Conservation (phyloP, 345 rosid species). For the Leavenworthia alabamica region DNA sequence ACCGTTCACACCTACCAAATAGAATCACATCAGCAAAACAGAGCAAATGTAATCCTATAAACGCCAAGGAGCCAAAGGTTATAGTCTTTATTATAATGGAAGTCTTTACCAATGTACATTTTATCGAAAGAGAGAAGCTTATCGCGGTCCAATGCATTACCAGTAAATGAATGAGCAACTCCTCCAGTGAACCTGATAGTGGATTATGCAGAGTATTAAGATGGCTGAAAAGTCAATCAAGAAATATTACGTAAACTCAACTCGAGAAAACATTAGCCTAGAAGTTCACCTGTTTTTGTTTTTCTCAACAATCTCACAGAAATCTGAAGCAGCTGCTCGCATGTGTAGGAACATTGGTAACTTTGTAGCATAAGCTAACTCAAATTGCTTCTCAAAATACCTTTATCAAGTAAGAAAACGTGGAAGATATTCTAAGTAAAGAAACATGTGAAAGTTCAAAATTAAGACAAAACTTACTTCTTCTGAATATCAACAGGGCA, state of each 20-base stretch:
- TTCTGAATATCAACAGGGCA: constrained; percentile 73
- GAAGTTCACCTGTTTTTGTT: constrained; percentile 56
- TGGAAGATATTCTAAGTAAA: background rate
- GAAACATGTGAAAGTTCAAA: background rate
- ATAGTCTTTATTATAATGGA: constrained; percentile 30
- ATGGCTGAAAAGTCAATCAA: background rate
- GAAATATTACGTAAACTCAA: background rate
- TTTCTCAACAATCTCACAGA: constrained; percentile 68
- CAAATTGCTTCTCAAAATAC: constrained; percentile 97
- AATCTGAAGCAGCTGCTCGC: constrained; percentile 91
- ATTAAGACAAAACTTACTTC: constrained; percentile 47
- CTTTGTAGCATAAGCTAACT: constrained; percentile 77
- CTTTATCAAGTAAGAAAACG: constrained; percentile 28
- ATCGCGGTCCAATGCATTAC: constrained; percentile 59
- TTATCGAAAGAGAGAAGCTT: constrained; percentile 70
- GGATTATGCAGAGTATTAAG: background rate
- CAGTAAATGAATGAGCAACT: constrained; percentile 93
- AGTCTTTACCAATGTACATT: constrained; percentile 63
- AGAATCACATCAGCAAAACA: constrained; percentile 9
- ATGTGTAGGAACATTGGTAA: constrained; percentile 94
- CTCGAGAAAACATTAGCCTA: background rate
- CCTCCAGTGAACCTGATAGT: constrained; percentile 62
- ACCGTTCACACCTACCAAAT: constrained; percentile 68
- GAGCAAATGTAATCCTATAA: background rate
- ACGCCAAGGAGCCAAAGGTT: background rate